Percentiles rank a stretch among this genome's conserved stretches.
Conservation (phyloP, 2,329 filamentous ascomycete species). For the Beauveria caledonica region DNA sequence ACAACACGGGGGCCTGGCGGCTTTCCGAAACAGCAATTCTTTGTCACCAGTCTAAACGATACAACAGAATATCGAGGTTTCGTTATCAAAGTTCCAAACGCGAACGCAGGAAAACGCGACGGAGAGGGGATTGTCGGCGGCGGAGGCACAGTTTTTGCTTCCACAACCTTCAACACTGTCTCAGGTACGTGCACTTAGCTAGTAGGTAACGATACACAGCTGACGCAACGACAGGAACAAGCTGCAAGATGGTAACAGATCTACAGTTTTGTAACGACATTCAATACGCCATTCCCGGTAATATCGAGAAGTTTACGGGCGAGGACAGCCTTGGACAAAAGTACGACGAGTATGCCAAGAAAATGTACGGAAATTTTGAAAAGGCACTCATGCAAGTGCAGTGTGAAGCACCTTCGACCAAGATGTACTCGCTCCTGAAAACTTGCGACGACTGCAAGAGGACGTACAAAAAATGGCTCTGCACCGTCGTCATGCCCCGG, state of each 20-base stretch:
- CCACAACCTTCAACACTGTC: conserved; percentile 71
- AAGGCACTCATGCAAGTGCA: conserved; percentile 76
- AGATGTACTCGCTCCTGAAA: conserved; percentile 73
- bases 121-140: conserved; percentile 45
- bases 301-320: conserved; percentile 51
- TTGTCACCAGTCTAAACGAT: conserved; percentile 64
- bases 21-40: conserved; percentile 80
- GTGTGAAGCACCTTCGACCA: conserved; percentile 67
- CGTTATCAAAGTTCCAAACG: conserved; percentile 53
- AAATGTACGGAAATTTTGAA: conserved; percentile 68
- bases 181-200: conserved; percentile 45
- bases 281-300: conserved; percentile 85
- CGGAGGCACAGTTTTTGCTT: conserved; percentile 67
- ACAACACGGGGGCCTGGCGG: conserved; percentile 58
- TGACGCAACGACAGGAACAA: conserved; percentile 46
- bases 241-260: conserved; percentile 79
- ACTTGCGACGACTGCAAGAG: conserved; percentile 65
- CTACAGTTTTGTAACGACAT: conserved; percentile 84
- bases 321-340: conserved; percentile 54
- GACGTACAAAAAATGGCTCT: conserved; percentile 93
- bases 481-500: conserved; percentile 83
- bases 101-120: conserved; percentile 33
- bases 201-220: neutral
- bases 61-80: conserved; percentile 67
- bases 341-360: conserved; percentile 69